A percentile compares a stretch with the other conserved stretches of the same genome.
Evolutionary conservation across 139 green algal genomes (phyloP).

Genomic region (Protoeuglena noctilucae): DNA sequence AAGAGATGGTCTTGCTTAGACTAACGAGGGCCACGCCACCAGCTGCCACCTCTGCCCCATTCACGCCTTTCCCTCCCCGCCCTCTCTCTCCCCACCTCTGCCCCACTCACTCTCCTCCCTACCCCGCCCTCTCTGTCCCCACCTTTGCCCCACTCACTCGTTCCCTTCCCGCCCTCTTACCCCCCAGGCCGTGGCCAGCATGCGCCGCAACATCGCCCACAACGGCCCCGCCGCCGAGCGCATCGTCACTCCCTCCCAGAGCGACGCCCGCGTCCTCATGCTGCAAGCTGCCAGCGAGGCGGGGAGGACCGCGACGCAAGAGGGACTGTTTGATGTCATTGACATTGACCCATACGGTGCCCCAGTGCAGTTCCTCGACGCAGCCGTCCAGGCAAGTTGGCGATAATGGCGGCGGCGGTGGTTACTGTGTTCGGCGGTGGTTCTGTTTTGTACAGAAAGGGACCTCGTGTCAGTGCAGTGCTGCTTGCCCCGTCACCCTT

Average conservation of each 20-base stretch:
- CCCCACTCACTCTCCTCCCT: neutral
- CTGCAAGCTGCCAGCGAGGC: neutral
- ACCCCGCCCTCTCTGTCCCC: no score
- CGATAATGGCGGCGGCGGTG: no score
- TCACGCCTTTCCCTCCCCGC: neutral
- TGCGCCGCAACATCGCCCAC: constrained; percentile 60
- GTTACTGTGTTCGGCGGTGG: no score
- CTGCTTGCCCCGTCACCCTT: no score
- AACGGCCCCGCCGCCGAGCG: constrained; percentile 38
- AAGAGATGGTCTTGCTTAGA: no score
- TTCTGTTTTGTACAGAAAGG: no score
- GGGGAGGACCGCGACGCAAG: no score
- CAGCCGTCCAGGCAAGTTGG: constrained; percentile 81
- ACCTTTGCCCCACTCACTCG: neutral
- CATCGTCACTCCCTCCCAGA: constrained; percentile 31
- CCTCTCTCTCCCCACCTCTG: neutral
- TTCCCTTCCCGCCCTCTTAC: no score
- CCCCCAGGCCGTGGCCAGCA: constrained; percentile 27
- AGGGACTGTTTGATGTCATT: constrained; percentile 73
- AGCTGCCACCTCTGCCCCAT: no score
- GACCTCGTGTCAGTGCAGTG: no score
- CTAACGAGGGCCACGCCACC: no score
- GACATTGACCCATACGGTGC: constrained; percentile 96
- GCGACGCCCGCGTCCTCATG: constrained; percentile 73
- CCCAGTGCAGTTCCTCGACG: constrained; percentile 73